Percentiles rank a stretch among this genome's conserved stretches.
phyloP scores from a whole-genome alignment of 2,329 filamentous ascomycete species.

The Aspergillus oerlinghausenensis region DNA sequence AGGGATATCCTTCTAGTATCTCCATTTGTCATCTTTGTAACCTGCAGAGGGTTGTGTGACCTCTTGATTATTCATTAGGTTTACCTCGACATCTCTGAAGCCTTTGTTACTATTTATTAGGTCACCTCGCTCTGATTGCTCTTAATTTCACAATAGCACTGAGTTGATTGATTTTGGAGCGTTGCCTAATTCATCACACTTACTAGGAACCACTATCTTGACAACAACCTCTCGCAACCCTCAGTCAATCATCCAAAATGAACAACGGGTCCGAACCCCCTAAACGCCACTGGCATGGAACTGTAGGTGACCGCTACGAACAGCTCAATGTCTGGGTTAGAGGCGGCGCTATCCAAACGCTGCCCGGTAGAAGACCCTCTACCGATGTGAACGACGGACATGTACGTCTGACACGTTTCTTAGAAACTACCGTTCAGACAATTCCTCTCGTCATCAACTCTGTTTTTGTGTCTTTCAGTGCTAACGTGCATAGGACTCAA shows the following conservation, averaged over 20 bases:
- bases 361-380: conserved; percentile 19
- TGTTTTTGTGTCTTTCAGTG: background rate
- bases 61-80: background rate
- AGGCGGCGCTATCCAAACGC: conserved; percentile 21
- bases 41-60: background rate
- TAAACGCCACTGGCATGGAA: conserved; percentile 33
- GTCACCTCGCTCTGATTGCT: background rate
- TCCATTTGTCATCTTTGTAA: background rate
- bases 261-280: conserved; percentile 17
- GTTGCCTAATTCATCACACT: background rate
- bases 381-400: conserved; percentile 22
- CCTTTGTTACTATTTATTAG: background rate
- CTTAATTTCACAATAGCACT: background rate
- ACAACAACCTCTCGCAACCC: background rate
- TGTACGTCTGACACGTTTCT: conserved; percentile 18
- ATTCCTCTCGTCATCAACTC: background rate
- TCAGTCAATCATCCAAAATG: conserved; percentile 11
- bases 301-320: conserved; percentile 29
- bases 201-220: background rate
- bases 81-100: background rate
- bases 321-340: conserved; percentile 34
- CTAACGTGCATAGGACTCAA: conserved; percentile 20
- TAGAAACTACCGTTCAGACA: background rate
- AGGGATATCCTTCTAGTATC: background rate
- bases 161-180: background rate